These are phyloP conservation scores for Solanum chilense DNA, from an alignment of 257 asterid genomes.

Conservation along the genomic window DNA sequence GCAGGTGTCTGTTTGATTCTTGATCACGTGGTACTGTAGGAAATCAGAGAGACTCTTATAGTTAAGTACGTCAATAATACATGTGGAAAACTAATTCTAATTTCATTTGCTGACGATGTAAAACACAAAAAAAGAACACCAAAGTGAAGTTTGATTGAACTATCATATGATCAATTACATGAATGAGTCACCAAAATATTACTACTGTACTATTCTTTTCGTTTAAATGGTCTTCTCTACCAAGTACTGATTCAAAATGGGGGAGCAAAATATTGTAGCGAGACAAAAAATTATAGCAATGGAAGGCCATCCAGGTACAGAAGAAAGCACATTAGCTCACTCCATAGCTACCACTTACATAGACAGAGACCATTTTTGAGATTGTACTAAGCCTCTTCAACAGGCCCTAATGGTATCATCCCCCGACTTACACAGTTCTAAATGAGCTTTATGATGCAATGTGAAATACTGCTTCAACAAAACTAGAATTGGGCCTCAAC, in stretches of 20 bases:
- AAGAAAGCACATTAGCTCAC: conserved; percentile 52
- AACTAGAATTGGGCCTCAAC: conserved; percentile 40
- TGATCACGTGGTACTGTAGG: conserved; percentile 26
- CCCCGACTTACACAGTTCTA: conserved; percentile 11
- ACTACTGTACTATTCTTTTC: not conserved
- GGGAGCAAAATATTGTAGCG: not conserved
- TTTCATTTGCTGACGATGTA: not conserved
- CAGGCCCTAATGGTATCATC: conserved; percentile 13
- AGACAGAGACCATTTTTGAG: conserved; percentile 63
- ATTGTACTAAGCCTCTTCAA: conserved; percentile 30
- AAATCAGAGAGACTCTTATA: not conserved
- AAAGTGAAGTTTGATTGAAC: not conserved
- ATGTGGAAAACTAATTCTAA: not conserved
- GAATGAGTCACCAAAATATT: not conserved
- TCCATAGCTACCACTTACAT: conserved; percentile 44
- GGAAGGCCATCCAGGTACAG: conserved; percentile 84
- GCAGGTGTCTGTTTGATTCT: conserved; percentile 19
- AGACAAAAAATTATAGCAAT: conserved; percentile 42
- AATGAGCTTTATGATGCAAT: conserved; percentile 55
- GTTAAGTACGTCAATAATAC: not conserved
- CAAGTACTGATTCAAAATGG: conserved; percentile 7
- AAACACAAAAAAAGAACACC: not conserved
- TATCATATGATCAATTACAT: not conserved
- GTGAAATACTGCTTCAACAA: conserved; percentile 40
- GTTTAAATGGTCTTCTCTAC: not conserved